phyloP scores from a whole-genome alignment of 1,139 yeast genomes.

The Hemisphaericaspora xylanilytica region DNA sequence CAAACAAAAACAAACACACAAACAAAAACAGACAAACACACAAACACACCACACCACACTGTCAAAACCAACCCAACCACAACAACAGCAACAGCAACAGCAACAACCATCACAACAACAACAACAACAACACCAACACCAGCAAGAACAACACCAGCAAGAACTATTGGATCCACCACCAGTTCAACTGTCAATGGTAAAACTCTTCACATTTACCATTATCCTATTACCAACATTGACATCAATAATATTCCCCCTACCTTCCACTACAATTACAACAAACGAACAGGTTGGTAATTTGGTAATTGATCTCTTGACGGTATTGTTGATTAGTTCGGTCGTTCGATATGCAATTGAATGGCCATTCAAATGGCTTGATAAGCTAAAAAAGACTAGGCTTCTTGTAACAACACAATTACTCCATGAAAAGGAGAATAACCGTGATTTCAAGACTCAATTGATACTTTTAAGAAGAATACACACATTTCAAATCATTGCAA shows the following conservation, averaged over 20 bases:
- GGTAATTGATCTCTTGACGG: constrained; percentile 28
- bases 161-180: constrained; percentile 5
- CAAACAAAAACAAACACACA: background rate
- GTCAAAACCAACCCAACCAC: background rate
- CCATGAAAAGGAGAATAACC: constrained; percentile 5
- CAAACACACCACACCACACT: no score
- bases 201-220: constrained; percentile 14
- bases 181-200: constrained; percentile 11
- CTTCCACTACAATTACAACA: constrained; percentile 10
- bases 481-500: constrained; percentile 23
- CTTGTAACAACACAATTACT: constrained; percentile 19
- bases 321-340: constrained; percentile 27
- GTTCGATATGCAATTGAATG: constrained; percentile 31
- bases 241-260: constrained; percentile 13
- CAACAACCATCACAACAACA: background rate
- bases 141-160: background rate
- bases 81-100: background rate
- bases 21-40: background rate
- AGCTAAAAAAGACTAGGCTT: constrained; percentile 21
- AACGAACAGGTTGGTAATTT: constrained; percentile 18
- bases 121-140: background rate
- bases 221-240: constrained; percentile 15
- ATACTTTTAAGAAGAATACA: constrained; percentile 16
- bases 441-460: constrained; percentile 8
- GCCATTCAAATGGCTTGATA: constrained; percentile 38